Evolutionary conservation across 441 rosid species (phyloP).

Genomic region (Pelargonium australe): DNA sequence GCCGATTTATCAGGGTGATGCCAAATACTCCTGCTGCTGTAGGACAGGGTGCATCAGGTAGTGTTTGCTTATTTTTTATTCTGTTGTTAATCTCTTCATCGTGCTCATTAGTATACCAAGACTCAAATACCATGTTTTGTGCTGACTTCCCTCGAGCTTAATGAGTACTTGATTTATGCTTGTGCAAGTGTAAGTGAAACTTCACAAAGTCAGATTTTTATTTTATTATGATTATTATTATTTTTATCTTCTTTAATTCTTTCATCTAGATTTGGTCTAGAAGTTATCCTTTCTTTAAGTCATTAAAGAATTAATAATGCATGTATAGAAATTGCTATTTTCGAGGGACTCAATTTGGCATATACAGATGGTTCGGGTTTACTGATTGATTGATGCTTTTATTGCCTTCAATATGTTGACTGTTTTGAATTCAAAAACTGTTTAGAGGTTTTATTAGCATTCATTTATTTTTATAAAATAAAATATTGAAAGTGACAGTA

Average conservation of each 20-base stretch:
- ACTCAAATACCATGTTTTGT: neutral
- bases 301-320: conserved; percentile 1
- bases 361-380: neutral
- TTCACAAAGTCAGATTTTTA: neutral
- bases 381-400: neutral
- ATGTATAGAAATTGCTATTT: neutral
- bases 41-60: conserved; percentile 79
- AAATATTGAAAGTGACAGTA: neutral
- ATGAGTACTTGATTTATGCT: neutral
- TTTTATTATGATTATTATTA: too few relatives aligned
- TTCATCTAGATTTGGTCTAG: neutral
- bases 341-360: neutral
- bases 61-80: neutral
- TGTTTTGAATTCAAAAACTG: neutral
- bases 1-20: conserved; percentile 74
- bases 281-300: neutral
- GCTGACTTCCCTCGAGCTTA: conserved; percentile 3
- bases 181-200: neutral
- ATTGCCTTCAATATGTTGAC: neutral
- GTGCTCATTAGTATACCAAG: neutral
- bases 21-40: conserved; percentile 91
- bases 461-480: too few relatives aligned
- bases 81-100: conserved; percentile 6
- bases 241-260: neutral
- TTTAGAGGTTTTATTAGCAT: neutral